Base-by-base conservation (phyloP, 2,329 filamentous ascomycete species). In the Colletotrichum sp. region DNA sequence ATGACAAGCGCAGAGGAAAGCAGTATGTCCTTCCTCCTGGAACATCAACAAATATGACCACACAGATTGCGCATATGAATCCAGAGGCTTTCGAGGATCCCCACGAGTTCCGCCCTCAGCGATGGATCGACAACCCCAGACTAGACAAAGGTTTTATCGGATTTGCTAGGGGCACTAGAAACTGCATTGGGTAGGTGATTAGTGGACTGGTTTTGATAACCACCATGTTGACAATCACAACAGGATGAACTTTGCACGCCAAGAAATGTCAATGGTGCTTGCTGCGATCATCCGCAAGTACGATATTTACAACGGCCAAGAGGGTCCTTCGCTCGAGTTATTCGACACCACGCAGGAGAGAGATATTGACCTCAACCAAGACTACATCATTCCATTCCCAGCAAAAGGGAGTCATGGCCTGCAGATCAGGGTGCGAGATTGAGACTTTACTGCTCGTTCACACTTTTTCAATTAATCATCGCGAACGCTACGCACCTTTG, bases 31-130 rank as follows among this genome's bases (percentile, higher is more conserved):
- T 62, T 1, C 31, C 58, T 21, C 33, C 58, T 24, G 58, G 58
- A 0, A 34, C 33, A 5, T 34, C 58, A n/a, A 62, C 58, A 15
- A 80, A 82, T 29, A 84, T 84, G 82, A 29, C n/a, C 1, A 29
- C 34, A 38, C 61, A 36, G 21, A 29, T 43, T 4, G 21, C 21
- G 15, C 61, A 11, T 8, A 38, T 47, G 34, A 76, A 81, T 62
- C 73, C 77, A 16, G 34, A 59, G 2, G 55, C 80, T 9, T 81
- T 75, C 62, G 76, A 77, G 0, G 43, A 72, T 6, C 78, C 80
- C 4, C 33, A 67, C 8, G 36, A 69, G 21, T 81, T 81, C 27
- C 47, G 72, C 11, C 80, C 80, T 13, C 78, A 81, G 54, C 73
- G 80, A 8, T 81, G 79, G 79, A 33, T 74, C 54, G 54, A 29